Percentiles rank a stretch among this genome's conserved stretches.
Evolutionary conservation across 2,329 filamentous ascomycete species (phyloP).

Genomic region (Fusarium lyarnte): DNA sequence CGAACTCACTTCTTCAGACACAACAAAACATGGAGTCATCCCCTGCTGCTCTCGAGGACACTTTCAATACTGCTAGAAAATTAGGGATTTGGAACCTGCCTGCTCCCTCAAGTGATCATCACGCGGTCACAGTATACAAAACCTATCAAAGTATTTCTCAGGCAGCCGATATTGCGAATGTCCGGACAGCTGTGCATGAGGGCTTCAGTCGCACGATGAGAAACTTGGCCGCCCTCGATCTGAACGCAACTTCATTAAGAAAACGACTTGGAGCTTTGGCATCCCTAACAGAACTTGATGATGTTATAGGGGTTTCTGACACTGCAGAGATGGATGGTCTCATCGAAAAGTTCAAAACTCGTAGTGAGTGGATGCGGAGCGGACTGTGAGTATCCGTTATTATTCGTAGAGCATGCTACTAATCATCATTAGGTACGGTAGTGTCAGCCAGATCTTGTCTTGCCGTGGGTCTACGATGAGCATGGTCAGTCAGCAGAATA

Average conservation of each 20-base stretch:
- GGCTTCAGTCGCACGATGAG: conserved; percentile 70
- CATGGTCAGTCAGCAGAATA: conserved; percentile 75
- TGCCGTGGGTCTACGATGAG: conserved; percentile 86
- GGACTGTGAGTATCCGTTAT: conserved; percentile 69
- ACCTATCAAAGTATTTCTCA: conserved; percentile 82
- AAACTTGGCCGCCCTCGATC: conserved; percentile 59
- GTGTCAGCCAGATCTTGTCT: conserved; percentile 82
- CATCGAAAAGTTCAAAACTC: conserved; percentile 70
- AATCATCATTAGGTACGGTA: conserved; percentile 67
- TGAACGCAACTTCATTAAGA: conserved; percentile 63
- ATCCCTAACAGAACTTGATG: conserved; percentile 82
- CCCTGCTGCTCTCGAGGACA: conserved; percentile 71
- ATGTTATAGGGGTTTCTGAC: conserved; percentile 72
- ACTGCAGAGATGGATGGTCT: conserved; percentile 68
- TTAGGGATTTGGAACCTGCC: conserved; percentile 94
- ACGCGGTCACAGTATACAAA: conserved; percentile 78
- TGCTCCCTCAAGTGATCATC: conserved; percentile 70
- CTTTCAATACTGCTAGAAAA: conserved; percentile 81
- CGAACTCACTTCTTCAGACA: conserved; percentile 78
- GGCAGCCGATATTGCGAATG: conserved; percentile 64
- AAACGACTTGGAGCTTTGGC: conserved; percentile 71
- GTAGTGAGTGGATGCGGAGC: conserved; percentile 82
- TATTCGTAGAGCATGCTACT: neutral
- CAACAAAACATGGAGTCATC: conserved; percentile 69
- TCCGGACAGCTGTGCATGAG: conserved; percentile 68